Evolutionary conservation across 2,329 filamentous ascomycete genomes (phyloP), one percentile per base, ranked within the genome.

Genomic region (Claviceps maximensis): DNA sequence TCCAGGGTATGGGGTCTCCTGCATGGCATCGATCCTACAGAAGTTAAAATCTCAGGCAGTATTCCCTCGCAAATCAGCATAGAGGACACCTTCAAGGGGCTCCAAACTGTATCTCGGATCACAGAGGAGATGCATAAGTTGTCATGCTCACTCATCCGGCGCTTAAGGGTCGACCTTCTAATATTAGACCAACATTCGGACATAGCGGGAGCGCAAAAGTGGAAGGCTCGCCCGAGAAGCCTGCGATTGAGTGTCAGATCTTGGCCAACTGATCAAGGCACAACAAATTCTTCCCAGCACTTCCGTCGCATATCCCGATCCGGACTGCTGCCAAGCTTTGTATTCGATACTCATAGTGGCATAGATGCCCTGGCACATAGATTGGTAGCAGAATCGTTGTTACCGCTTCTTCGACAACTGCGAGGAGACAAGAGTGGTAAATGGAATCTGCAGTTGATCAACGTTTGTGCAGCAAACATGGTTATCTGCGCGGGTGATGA

Each of bases 1-100:
- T 65, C 71, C 36, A 84, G 81, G 59, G 71, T 89, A 3, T 97
- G 89, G 89, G 74, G 72, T 19, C 72, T 95, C 7, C 70, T 97
- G 2, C 84, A 96, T 64, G 91, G 90, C 6, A 74, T 89, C 29
- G 91, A 97, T 65, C 71, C 82, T 51, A 75, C 78, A 0, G 82
- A 87, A 54, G 89, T 97, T 19, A 81, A 82, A 49, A 75, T 82
- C 57, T 85, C 82, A 2, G 80, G 79, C 59, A 78, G 82, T 46
- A 69, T 94, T 1, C 91, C 91, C 0, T 82, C 81, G 1, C 90
- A 96, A 67, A 94, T 97, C 64, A 93, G 88, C 66, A 93, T 97
- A 57, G 91, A 97, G 64, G 90, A 97, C 68, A 93, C 89, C 17
- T 97, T 95, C 65, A 77, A 80, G 25, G 80, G 82, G 17, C 72